Evolutionary conservation across 75 land plant genomes (phyloP).

Genomic region (Sequoiadendron giganteum): DNA sequence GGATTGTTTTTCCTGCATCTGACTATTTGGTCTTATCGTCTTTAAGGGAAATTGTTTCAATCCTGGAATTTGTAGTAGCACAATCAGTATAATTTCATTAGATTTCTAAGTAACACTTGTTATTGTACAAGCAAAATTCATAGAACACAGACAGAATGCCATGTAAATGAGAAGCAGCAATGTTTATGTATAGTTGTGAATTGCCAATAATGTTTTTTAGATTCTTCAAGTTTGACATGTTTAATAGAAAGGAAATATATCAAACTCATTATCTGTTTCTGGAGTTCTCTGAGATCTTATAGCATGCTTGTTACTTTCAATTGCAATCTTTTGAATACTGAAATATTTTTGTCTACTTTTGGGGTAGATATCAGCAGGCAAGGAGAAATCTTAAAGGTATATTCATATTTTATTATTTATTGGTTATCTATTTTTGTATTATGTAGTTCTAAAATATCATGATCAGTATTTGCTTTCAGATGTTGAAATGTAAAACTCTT

Average conservation of each 20-base stretch:
- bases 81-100: not conserved
- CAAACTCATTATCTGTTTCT: not conserved
- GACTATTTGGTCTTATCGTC: not conserved
- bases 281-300: not conserved
- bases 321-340: not conserved
- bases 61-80: not conserved
- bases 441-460: not conserved
- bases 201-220: not conserved
- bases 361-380: not conserved
- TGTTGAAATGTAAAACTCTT: not conserved
- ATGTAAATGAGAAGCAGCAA: not conserved
- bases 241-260: not conserved
- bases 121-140: not conserved
- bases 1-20: not conserved
- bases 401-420: not conserved
- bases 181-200: not conserved
- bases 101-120: not conserved
- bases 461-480: not conserved
- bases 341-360: not conserved
- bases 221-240: not conserved
- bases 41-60: not conserved
- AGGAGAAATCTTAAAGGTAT: slow-evolving; percentile 2
- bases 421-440: not conserved
- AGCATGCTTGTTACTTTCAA: not conserved
- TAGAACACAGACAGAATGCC: not conserved